A percentile compares a stretch with the other conserved stretches of the same genome.
Evolutionary conservation across 257 asterid genomes (phyloP).

Genomic region (Solanum gandarillasii): DNA sequence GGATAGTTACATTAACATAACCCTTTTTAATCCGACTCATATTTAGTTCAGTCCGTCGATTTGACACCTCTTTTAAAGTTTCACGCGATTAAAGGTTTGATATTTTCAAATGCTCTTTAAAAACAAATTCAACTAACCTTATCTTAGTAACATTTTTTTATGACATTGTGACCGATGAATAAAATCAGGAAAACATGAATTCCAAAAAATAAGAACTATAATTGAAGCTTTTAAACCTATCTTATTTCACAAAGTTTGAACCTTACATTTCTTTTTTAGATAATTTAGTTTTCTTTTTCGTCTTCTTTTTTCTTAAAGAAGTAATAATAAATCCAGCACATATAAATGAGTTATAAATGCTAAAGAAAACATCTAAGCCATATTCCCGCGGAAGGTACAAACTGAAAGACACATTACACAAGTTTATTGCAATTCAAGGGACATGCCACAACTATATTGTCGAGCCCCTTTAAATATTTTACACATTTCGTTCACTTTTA

Average conservation of each 20-base stretch:
- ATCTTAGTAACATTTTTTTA: too few species aligned
- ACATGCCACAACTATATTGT: not conserved
- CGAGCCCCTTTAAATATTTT: not conserved
- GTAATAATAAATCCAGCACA: not conserved
- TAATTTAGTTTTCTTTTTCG: not conserved
- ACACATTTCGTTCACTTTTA: not conserved
- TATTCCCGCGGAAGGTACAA: not conserved
- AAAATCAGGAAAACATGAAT: too few species aligned
- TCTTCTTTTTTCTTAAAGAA: not conserved
- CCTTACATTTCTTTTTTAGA: not conserved
- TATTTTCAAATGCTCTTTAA: not conserved
- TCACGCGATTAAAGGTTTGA: too few species aligned
- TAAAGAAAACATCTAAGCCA: not conserved
- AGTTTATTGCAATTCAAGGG: not conserved
- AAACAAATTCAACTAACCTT: not conserved
- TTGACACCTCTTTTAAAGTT: too few species aligned
- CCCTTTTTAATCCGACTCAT: too few species aligned
- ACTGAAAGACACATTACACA: not conserved
- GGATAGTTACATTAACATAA: too few species aligned
- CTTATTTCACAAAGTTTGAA: not conserved
- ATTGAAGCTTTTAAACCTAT: not conserved
- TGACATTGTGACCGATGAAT: too few species aligned
- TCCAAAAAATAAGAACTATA: too few species aligned
- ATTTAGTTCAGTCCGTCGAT: too few species aligned
- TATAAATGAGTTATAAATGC: not conserved